A percentile compares a stretch with the other conserved stretches of the same genome.
Conservation (phyloP, 2,329 filamentous ascomycete genomes). For the Verticillium longisporum region DNA sequence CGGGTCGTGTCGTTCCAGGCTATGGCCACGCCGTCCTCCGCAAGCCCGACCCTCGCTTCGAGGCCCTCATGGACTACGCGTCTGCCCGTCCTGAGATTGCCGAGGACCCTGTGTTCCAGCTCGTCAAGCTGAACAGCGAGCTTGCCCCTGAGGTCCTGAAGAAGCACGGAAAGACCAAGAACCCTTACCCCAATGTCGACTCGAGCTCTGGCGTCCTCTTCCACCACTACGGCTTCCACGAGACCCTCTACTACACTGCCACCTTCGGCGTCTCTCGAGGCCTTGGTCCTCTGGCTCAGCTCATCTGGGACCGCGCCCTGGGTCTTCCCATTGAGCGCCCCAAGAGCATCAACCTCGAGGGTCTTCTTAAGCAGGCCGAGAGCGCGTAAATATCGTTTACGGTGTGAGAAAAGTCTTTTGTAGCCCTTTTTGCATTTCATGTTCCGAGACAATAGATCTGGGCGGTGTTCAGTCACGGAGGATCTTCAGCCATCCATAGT, state of each 20-base stretch:
- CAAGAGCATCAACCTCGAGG: slow-evolving; percentile 93
- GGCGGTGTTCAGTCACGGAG: slow-evolving; percentile 4
- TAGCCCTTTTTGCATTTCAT: not conserved
- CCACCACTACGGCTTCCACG: slow-evolving; percentile 96
- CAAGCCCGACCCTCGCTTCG: slow-evolving; percentile 94
- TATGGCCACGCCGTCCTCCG: slow-evolving; percentile 95
- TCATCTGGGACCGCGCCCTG: slow-evolving; percentile 92
- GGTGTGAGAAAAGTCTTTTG: not conserved
- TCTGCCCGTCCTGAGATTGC: slow-evolving; percentile 78
- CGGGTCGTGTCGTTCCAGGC: slow-evolving; percentile 86
- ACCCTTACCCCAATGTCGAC: slow-evolving; percentile 96
- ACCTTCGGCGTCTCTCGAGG: slow-evolving; percentile 64
- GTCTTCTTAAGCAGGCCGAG: slow-evolving; percentile 65
- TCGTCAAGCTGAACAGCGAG: slow-evolving; percentile 88
- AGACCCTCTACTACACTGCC: slow-evolving; percentile 88
- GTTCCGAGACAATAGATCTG: not conserved
- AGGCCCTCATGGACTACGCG: slow-evolving; percentile 95
- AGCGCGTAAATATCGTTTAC: slow-evolving; percentile 19
- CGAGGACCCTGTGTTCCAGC: slow-evolving; percentile 81
- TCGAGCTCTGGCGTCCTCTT: slow-evolving; percentile 89
- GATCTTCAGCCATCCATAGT: not conserved
- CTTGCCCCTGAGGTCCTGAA: slow-evolving; percentile 86
- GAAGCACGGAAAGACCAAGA: slow-evolving; percentile 97
- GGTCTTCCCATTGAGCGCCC: slow-evolving; percentile 94
- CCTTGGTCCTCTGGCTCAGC: slow-evolving; percentile 83